Base-by-base conservation (phyloP, 2,329 filamentous ascomycete species). In the Ascochyta viciae-villosae region DNA sequence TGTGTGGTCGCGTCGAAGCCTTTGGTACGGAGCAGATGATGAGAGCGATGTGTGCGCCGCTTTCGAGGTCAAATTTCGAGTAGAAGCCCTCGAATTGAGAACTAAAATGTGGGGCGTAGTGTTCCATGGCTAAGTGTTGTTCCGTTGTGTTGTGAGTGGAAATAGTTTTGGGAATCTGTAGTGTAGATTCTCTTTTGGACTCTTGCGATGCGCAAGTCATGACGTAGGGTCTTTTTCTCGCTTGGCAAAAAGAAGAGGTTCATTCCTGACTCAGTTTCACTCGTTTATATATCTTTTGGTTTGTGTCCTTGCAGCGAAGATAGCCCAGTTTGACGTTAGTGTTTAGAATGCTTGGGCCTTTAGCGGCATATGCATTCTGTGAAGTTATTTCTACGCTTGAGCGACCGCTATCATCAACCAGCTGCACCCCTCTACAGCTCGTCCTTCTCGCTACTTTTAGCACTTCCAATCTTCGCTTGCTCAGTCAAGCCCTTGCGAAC, bases 401-500 rank as follows among this genome's bases (percentile, higher is more conserved):
- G 13, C 13, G 4, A 12, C 12, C 19, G 15, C 26, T n/a, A 41
- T 19, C 16, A 22, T 22, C 24, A 22, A 10, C 12, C 35, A 12
- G 8, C 19, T n/a, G 22, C 19, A 16, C 9, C 15, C 22, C 15
- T 24, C 58, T 44, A 72, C 2, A 75, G 37, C 42, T 75, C 72
- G 43, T 74, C 71, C 40, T 69, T 72, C 1, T 50, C 45, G 6
- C 46, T 49, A 12, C 60, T 58, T 9, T 64, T 50, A 23, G 39
- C 50, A 27, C 60, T 51, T 52, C 59, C 46, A 35, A 54, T 67
- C 54, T 65, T 74, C 31, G 70, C 73, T 50, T 76, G 71, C 38
- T 76, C 78, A 54, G 78, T 76, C 65, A 76, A 65, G 6, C 80
- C 83, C 66, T 77, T 84, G 78, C 86, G 89, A 6, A 89, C 87